These are phyloP conservation scores for Melampsora americana DNA, from an alignment of 1,284 basidiomycete species.

Conservation along the genomic window DNA sequence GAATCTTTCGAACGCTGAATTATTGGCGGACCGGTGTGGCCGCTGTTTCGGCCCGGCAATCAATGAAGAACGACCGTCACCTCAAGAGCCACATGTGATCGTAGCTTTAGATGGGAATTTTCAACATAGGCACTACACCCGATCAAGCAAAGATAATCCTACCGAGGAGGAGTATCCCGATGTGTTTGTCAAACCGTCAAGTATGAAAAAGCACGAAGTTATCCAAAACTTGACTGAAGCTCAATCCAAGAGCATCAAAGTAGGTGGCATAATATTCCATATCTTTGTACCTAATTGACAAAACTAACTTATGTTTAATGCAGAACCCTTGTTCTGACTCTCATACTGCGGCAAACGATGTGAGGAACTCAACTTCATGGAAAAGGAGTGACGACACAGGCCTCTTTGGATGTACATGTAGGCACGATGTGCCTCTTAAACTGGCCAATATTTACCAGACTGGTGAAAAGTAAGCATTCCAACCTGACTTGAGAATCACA, in stretches of 20 bases:
- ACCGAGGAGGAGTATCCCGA: constrained; percentile 9
- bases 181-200: background rate
- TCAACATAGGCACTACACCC: constrained; percentile 5
- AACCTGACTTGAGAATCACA: too few relatives aligned
- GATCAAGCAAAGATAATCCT: constrained; percentile 22
- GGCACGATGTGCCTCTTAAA: background rate
- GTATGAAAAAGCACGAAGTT: background rate
- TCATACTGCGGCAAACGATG: constrained; percentile 12
- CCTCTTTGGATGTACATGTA: constrained; percentile 2
- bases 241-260: background rate
- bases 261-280: background rate
- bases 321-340: constrained; percentile 10
- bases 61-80: background rate
- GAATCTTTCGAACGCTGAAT: background rate
- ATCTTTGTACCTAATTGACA: background rate
- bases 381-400: background rate
- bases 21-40: background rate
- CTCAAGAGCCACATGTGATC: constrained; percentile 1
- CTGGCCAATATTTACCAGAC: constrained; percentile 16
- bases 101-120: constrained; percentile 6
- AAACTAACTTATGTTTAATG: background rate
- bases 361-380: background rate
- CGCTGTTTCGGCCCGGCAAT: constrained; percentile 6
- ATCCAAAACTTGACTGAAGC: background rate
- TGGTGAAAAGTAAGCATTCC: constrained; percentile 2